Base-by-base conservation (phyloP, 2,329 filamentous ascomycete species). In the Fusarium avenaceum region DNA sequence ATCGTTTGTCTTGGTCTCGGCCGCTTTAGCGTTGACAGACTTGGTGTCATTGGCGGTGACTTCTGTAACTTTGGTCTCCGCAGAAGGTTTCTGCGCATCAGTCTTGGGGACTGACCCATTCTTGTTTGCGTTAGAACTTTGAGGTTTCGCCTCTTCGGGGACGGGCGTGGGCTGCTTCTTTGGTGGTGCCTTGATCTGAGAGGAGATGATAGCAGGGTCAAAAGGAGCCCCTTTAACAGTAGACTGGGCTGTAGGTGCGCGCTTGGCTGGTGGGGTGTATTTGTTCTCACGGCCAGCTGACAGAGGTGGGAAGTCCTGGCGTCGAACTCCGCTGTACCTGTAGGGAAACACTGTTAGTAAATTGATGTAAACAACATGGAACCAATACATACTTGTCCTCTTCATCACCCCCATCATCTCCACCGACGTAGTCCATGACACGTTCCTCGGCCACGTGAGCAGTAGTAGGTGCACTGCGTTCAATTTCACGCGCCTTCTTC, bases 391-490 rank as follows among this genome's bases (percentile, higher is more conserved):
- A 94, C 89, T 96, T 97, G 76, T 96, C 94, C 81, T 99, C 96
- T 80, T 99, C 96, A 69, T 88, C 90, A 59, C 89, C 89, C 52
- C 91, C 87, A 39, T 87, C 85, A 11, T 84, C 82, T 14, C 85
- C 86, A n/a, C 85, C 83, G n/a, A 88, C 83, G 69, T 83, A 87
- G 69, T 91, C 88, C 86, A 88, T 86, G 52, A 93, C 87, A 75
- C 94, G 90, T 82, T 99, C 96, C 80, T 98, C 96, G 5, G 92
- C 92, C 59, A 97, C 87, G 76, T 99, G 96, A 6, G 90, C 82
- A 55, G 96, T 97, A 35, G 87, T 86, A 9, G 93, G 84, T 19
- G 85, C 83, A 66, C 89, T 92, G 45, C 87, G 85, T 79, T 97
- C 93, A 72, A 99, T 99, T 78, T 98, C 95, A 63, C 92, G 89